Base-by-base conservation (phyloP, 805 yeast genomes). In the Saturnispora hagleri region DNA sequence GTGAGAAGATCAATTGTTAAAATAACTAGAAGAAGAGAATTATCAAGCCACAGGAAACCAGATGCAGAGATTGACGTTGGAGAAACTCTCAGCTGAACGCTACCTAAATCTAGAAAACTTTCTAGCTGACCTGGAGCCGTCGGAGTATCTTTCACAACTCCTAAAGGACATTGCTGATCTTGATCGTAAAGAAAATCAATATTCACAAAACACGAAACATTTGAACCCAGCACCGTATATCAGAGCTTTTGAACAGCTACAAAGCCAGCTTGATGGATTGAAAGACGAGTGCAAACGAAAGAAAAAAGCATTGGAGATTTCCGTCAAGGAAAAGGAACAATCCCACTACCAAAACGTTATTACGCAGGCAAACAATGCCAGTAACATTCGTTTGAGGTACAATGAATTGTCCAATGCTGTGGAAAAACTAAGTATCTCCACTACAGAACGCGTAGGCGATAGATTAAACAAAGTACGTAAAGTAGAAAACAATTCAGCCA, bases 151-250 rank as follows among this genome's bases (percentile, higher is more conserved):
- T 27, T 93, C 89, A 62, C 84, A 80, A 60, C 70, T 90, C 57
- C 79, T 90, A 55, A 80, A 55, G 15, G 54, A 57, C 22, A 54
- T 57, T 2, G 52, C 52, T 8, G 52, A 47, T 8, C 10, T 26
- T 6, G 27, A 33, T 28, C 38, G 50, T 27, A 47, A 28, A 49
- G 43, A 43, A 13, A 24, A 35, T 13, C 36, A 41, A 40, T 12
- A 35, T n/a, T 20, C 13, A 24, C 44, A 27, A 52, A 71, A 76
- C 42, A 63, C 76, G 33, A 80, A 77, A 43, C 75, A 75, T 61
- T 67, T 89, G 51, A 97, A 93, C 62, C 97, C 98, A 1, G 89
- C 88, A 61, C 98, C 98, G 2, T 93, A 87, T 63, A 91, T 91
- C 46, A 78, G 97, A 58, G 88, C 96, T 0, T 90, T 93, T 65